Percentiles rank a stretch among this genome's conserved stretches.
phyloP scores from a whole-genome alignment of 768 basidiomycete species.

The Suillus variegatus region DNA sequence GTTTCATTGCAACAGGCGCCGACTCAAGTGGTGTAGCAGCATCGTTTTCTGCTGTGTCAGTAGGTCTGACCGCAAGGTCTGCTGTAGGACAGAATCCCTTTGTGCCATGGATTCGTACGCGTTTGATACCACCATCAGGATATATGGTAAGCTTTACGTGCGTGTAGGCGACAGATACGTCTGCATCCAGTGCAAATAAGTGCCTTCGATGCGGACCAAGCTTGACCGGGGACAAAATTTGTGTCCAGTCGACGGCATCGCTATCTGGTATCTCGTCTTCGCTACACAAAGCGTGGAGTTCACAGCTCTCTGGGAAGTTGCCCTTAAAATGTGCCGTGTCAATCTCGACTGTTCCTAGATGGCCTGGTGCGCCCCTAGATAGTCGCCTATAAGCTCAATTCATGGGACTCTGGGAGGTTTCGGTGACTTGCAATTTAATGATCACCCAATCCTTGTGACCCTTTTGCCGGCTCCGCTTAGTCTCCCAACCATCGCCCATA shows the following conservation, averaged over 20 bases:
- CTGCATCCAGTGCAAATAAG: conserved; percentile 79
- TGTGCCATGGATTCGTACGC: conserved; percentile 79
- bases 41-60: background rate
- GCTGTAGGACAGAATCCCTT: conserved; percentile 36
- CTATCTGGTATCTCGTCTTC: conserved; percentile 39
- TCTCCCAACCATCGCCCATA: conserved; percentile 99
- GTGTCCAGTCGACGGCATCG: conserved; percentile 57
- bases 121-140: conserved; percentile 95
- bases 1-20: conserved; percentile 1
- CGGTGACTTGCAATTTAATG: conserved; percentile 72
- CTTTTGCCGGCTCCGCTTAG: conserved; percentile 76
- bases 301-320: conserved; percentile 90
- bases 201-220: conserved; percentile 90
- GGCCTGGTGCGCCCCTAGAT: conserved; percentile 69
- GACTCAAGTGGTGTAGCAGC: conserved; percentile 11
- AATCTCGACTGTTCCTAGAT: conserved; percentile 78
- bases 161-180: conserved; percentile 59
- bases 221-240: conserved; percentile 73
- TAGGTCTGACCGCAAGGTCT: background rate
- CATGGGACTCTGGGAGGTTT: conserved; percentile 1
- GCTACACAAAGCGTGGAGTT: conserved; percentile 60
- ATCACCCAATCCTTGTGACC: conserved; percentile 93
- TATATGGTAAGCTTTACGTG: conserved; percentile 89
- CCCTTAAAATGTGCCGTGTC: conserved; percentile 97
- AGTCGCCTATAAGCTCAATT: conserved; percentile 1